Base-by-base conservation (phyloP, 352 stramenopile species). In the Phytophthora sp. region DNA sequence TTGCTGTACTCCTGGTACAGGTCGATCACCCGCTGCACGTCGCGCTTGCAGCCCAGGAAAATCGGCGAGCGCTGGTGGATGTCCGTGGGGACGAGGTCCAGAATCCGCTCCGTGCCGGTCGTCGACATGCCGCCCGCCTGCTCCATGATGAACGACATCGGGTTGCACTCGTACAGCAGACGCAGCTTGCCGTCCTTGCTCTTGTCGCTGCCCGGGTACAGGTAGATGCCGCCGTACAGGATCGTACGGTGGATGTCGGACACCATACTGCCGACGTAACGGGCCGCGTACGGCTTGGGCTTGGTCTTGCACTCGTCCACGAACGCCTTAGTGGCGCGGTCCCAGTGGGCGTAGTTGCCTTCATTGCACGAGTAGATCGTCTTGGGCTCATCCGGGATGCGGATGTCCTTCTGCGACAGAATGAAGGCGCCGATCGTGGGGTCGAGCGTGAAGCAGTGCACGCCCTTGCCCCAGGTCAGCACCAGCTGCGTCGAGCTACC, bases 101-200 rank as follows among this genome's bases (percentile, higher is more conserved):
- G 77, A 24, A 99, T 95, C 37, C 94, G 85, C 73, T 96, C 77
- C 24, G 79, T 91, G 72, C 97, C 97, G 17, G 96, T 99, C 20
- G 94, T 99, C 42, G 97, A 91, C 54, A 98, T 90, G 43, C 97
- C 97, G 53, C 97, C 97, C 52, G 97, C 97, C 78, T 99, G 90
- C 69, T 99, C 97, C 56, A 99, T 96, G 72, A 99, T 98, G 74
- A 99, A 96, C 46, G 97, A 97, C 97, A 99, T 99, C n/a, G 97
- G 97, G 88, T 99, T 99, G 76, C 93, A 97, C 79, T 99, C 97
- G 80, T 99, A 99, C 6, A 99, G 89, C 56, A 99, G 84, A 82
- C 97, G 94, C 68, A 99, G 86, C 82, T 99, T 99, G 76, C 89
- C 91, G 18, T 71, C 74, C 67, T 91, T 91, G 72, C 58, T 86